Evolutionary conservation across 2,329 filamentous ascomycete species (phyloP).

Genomic region (Dactylonectria macrodidyma): DNA sequence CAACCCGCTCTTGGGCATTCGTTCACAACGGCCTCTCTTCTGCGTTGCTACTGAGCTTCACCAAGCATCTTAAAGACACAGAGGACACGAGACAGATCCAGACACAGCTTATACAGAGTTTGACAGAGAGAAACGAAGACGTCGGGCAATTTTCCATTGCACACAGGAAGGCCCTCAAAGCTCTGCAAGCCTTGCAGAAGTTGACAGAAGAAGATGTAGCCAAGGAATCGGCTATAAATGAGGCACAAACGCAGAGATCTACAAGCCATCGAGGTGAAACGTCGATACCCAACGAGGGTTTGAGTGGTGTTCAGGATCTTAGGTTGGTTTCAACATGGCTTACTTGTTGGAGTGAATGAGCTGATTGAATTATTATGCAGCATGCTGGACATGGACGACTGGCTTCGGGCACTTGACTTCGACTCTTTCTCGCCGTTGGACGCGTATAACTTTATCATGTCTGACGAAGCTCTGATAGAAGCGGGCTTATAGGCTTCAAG

Average conservation of each 20-base stretch:
- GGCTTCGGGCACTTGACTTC: constrained; percentile 36
- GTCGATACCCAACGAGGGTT: no score
- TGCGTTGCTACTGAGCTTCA: constrained; percentile 35
- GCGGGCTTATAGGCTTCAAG: no score
- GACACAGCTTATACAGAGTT: constrained; percentile 23
- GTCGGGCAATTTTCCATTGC: constrained; percentile 27
- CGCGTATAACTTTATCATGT: no score
- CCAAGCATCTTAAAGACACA: constrained; percentile 13
- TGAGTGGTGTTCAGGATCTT: no score
- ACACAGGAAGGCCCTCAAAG: constrained; percentile 35
- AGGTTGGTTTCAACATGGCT: no score
- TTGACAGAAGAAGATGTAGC: constrained; percentile 13
- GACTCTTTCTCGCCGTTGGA: constrained; percentile 1
- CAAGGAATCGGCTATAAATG: background rate
- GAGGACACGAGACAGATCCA: constrained; percentile 35
- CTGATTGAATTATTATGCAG: background rate
- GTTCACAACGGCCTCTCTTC: constrained; percentile 40
- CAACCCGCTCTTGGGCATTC: constrained; percentile 40
- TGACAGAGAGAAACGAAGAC: constrained; percentile 24
- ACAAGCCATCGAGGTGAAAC: no score
- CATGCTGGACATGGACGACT: constrained; percentile 28
- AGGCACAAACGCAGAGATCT: no score
- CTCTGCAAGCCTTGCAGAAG: constrained; percentile 31
- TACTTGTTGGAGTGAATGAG: background rate
- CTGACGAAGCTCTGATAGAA: no score